phyloP scores from a whole-genome alignment of 495 filamentous ascomycete species.

The Penicillium paxilli region DNA sequence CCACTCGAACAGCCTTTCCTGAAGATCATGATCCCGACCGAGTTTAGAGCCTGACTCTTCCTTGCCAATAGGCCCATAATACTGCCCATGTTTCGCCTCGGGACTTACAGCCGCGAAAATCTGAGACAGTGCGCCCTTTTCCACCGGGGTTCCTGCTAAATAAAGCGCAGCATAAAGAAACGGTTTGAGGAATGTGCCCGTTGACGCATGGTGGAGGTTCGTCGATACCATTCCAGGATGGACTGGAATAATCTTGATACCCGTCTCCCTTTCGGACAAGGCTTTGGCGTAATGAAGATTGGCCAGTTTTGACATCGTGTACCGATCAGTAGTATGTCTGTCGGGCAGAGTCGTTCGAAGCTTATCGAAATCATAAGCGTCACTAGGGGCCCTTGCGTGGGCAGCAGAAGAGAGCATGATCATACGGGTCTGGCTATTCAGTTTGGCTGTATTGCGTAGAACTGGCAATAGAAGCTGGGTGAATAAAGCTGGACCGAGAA shows the following conservation, averaged over 20 bases:
- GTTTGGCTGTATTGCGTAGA: background rate
- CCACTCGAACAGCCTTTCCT: background rate
- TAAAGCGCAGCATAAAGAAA: background rate
- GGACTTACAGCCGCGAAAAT: background rate
- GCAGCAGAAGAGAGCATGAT: background rate
- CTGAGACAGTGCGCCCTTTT: background rate
- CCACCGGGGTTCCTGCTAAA: background rate
- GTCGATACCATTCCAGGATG: background rate
- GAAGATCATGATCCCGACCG: background rate
- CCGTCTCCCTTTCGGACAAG: background rate
- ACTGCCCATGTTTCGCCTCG: background rate
- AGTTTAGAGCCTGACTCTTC: background rate
- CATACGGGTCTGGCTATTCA: background rate
- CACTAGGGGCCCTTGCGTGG: background rate
- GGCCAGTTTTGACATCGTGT: background rate
- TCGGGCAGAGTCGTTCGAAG: background rate
- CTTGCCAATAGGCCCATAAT: background rate
- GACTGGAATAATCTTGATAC: background rate
- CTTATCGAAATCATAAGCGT: background rate
- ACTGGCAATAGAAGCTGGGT: background rate
- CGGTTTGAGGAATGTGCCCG: background rate
- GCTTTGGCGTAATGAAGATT: background rate
- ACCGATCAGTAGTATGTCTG: background rate
- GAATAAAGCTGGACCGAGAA: background rate
- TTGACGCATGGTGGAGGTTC: background rate